Evolutionary conservation across 108 stramenopile species (phyloP).

Genomic region (Nannochloropsis oceanica): DNA sequence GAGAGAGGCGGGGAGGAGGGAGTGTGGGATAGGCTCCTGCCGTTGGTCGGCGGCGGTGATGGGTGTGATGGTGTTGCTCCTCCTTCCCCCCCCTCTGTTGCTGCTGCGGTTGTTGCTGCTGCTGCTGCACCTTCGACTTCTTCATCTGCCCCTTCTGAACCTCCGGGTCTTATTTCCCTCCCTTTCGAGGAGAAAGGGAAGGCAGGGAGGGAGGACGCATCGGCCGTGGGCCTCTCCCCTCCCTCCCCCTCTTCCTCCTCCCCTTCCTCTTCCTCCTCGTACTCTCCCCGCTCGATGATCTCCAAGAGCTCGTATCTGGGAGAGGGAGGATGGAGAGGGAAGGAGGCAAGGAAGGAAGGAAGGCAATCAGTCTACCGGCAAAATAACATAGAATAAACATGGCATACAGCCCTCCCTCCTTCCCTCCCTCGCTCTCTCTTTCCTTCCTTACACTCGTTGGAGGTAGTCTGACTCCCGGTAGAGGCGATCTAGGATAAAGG

Average conservation of each 20-base stretch:
- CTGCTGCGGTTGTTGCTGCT: background rate
- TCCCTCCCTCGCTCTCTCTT: background rate
- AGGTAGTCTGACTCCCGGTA: conserved; percentile 23
- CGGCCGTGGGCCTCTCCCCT: background rate
- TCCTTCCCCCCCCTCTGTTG: background rate
- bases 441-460: conserved; percentile 2
- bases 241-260: background rate
- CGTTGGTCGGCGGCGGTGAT: background rate
- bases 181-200: background rate
- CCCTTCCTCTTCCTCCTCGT: background rate
- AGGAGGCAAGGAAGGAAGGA: background rate
- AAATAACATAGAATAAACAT: background rate
- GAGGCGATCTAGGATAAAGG: background rate
- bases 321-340: background rate
- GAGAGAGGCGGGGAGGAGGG: background rate
- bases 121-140: background rate
- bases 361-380: no score
- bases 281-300: background rate
- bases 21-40: background rate
- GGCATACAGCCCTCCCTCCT: background rate
- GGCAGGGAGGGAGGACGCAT: no score
- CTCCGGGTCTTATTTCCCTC: background rate
- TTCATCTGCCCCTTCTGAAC: background rate
- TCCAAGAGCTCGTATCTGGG: background rate
- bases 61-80: background rate